Evolutionary conservation across 495 filamentous ascomycete species (phyloP).

Genomic region (Thozetella sp.): DNA sequence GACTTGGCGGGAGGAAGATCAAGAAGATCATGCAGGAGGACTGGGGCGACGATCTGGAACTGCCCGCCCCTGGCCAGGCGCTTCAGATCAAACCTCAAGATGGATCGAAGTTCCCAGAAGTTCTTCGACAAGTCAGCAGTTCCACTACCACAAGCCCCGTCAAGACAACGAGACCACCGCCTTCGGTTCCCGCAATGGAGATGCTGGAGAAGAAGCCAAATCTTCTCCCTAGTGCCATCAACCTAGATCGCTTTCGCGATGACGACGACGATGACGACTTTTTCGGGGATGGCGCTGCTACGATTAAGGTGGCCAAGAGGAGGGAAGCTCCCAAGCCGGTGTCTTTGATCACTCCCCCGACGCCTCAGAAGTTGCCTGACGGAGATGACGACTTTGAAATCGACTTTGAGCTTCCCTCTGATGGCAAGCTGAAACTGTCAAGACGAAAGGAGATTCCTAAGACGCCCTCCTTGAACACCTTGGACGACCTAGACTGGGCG

Average conservation of each 20-base stretch:
- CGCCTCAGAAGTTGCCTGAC: conserved; percentile 39
- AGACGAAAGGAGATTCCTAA: conserved; percentile 58
- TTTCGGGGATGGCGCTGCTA: conserved; percentile 61
- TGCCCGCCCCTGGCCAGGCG: conserved; percentile 62
- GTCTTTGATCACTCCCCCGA: conserved; percentile 59
- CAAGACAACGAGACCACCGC: conserved; percentile 28
- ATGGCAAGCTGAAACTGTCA: conserved; percentile 62
- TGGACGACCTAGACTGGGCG: conserved; percentile 90
- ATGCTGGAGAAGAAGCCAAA: conserved; percentile 24
- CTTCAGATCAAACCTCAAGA: conserved; percentile 66
- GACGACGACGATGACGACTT: conserved; percentile 59
- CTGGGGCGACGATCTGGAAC: conserved; percentile 89
- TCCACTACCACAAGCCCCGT: conserved; percentile 40
- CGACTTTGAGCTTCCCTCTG: conserved; percentile 73
- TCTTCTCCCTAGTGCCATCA: conserved; percentile 33
- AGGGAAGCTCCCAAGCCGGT: conserved; percentile 52
- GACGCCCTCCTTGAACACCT: conserved; percentile 51
- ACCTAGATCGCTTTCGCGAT: conserved; percentile 64
- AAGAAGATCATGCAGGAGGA: conserved; percentile 81
- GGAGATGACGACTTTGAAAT: conserved; percentile 71
- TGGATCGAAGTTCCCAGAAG: conserved; percentile 65
- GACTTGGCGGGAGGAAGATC: conserved; percentile 79
- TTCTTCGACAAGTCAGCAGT: conserved; percentile 63
- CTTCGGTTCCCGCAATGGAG: conserved; percentile 16
- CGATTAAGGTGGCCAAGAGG: conserved; percentile 68